These are phyloP conservation scores for Gynostemma pentaphyllum DNA, from an alignment of 306 rosid genomes.

Conservation along the genomic window DNA sequence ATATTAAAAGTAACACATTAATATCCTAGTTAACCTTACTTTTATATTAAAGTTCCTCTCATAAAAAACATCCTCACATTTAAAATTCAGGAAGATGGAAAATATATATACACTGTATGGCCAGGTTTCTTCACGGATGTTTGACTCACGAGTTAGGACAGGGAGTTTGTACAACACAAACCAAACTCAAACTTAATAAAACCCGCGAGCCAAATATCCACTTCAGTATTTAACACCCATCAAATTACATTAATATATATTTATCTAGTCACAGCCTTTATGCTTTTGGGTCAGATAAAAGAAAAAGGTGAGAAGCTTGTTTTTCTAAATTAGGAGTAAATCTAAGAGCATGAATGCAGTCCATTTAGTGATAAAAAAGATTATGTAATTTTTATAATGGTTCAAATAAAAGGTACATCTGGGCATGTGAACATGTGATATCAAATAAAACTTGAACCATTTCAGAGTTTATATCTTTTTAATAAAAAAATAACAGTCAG, in stretches of 20 bases:
- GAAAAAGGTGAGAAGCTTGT: neutral
- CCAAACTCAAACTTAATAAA: too few species aligned
- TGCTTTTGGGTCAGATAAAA: neutral
- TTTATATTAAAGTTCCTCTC: neutral
- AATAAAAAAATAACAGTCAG: neutral
- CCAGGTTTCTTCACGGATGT: too few species aligned
- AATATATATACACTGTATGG: too few species aligned
- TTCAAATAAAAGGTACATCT: neutral
- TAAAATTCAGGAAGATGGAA: too few species aligned
- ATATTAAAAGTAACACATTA: neutral
- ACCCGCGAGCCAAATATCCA: too few species aligned
- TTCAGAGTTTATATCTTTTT: neutral
- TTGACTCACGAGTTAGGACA: too few species aligned
- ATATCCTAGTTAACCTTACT: neutral
- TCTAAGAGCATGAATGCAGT: conserved; percentile 1
- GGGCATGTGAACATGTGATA: neutral
- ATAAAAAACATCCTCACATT: too few species aligned
- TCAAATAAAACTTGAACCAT: neutral
- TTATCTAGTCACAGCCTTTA: neutral
- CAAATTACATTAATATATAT: neutral
- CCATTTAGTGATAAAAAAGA: neutral
- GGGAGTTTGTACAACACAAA: too few species aligned
- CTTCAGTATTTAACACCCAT: neutral
- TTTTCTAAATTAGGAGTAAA: neutral
- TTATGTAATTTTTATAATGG: conserved; percentile 1